These are phyloP conservation scores for Trichoderma sp. DNA, from an alignment of 2,329 filamentous ascomycete species.

Conservation along the genomic window DNA sequence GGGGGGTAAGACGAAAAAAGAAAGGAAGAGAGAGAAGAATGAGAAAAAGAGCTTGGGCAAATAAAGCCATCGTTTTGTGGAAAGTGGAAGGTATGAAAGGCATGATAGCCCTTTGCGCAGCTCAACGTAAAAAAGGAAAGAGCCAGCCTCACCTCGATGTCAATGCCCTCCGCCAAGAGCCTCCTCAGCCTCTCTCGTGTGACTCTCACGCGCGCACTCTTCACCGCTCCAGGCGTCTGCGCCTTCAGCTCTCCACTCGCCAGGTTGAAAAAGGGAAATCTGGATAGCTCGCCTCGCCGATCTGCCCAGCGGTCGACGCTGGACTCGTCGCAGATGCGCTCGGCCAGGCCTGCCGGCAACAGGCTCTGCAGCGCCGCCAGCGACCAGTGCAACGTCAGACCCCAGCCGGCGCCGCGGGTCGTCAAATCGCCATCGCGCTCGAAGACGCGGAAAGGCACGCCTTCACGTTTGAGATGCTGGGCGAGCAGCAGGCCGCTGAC, in stretches of 20 bases:
- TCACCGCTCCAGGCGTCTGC: constrained; percentile 47
- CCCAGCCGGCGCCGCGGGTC: constrained; percentile 59
- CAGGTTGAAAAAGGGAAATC: constrained; percentile 59
- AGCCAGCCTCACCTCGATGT: constrained; percentile 45
- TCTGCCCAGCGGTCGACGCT: constrained; percentile 58
- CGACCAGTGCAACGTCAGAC: constrained; percentile 65
- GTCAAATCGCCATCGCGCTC: constrained; percentile 53
- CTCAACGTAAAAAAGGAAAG: neutral
- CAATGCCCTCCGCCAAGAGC: constrained; percentile 48
- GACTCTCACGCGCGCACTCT: constrained; percentile 50
- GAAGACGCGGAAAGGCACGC: constrained; percentile 50
- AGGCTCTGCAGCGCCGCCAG: constrained; percentile 54
- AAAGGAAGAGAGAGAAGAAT: neutral
- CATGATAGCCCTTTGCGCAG: neutral
- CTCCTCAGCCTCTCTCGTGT: constrained; percentile 49
- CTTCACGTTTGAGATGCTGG: constrained; percentile 37
- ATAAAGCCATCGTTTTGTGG: neutral
- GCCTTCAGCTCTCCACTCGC: constrained; percentile 47
- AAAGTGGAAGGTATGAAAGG: neutral
- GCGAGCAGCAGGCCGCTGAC: constrained; percentile 43
- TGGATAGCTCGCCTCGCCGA: constrained; percentile 47
- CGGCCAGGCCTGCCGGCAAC: constrained; percentile 50
- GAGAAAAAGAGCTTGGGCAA: neutral
- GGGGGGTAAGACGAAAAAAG: neutral
- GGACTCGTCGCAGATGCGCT: constrained; percentile 47